Evolutionary conservation across 2,329 filamentous ascomycete genomes (phyloP), one percentile per base, ranked within the genome.

Genomic region (Dothiorella sarmentorum): DNA sequence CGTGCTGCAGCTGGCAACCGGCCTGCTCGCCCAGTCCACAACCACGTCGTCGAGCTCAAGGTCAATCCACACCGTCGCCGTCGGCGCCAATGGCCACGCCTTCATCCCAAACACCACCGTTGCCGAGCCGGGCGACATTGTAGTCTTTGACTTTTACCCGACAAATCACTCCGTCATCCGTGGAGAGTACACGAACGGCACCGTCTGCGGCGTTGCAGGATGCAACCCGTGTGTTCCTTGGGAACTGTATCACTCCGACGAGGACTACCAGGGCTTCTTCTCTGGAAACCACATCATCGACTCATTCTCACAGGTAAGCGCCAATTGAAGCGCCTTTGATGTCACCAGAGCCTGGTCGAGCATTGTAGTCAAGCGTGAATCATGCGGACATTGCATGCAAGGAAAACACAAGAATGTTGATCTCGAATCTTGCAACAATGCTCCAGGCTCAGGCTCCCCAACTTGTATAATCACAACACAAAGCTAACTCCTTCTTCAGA

Each of bases 151-250:
- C 43, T 78, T 78, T 65, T 76, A 68, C 40, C 71, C 74, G 3
- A 67, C 68, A 13, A 75, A 76, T 55, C 76, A 78, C 59, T 76
- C 74, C 0, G 75, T 78, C 3, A 71, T 74, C 24, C 66, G 73
- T 31, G 71, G 75, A 4, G 72, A 72, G 31, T 77, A 70, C 59
- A 63, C 60, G 24, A 66, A 62, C 22, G 27, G 20, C 17, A 15
- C 29, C 4, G 29, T 31, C 17, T 61, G 60, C 27, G 40, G 49
- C 18, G 38, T 9, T 15, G 29, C 29, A 6, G 59, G 49, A 18
- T 66, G 67, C 29, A 68, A 65, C 56, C 72, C 76, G 4, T 78
- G 75, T 58, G 66, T 76, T 18, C 75, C 75, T 4, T 73, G 72
- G 29, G 70, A 72, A 27, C 29, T 59, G 2, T 59, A 59, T 20